Evolutionary conservation across 495 filamentous ascomycete species (phyloP).

Genomic region (Echria macrotheca): DNA sequence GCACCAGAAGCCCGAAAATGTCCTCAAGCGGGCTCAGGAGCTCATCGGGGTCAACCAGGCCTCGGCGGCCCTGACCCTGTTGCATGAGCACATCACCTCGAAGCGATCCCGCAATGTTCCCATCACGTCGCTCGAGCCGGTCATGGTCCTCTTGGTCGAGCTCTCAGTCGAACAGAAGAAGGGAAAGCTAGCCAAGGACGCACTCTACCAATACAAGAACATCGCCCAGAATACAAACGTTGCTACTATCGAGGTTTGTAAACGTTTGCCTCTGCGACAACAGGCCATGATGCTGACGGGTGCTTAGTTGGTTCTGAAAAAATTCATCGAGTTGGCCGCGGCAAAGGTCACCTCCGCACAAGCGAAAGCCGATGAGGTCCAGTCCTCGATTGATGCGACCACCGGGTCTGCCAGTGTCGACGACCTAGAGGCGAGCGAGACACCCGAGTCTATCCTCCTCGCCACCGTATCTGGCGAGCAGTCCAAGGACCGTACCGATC

Average conservation of each 20-base stretch:
- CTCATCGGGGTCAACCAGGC: conserved; percentile 95
- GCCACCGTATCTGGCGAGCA: conserved; percentile 98
- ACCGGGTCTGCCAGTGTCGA: conserved; percentile 63
- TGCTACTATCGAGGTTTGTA: conserved; percentile 81
- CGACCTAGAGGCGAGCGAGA: conserved; percentile 94
- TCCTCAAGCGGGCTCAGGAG: conserved; percentile 96
- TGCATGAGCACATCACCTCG: conserved; percentile 98
- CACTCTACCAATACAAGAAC: conserved; percentile 98
- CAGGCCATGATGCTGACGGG: conserved; percentile 22
- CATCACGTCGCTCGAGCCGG: conserved; percentile 92
- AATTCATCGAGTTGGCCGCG: conserved; percentile 95
- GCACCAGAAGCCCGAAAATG: conserved; percentile 97
- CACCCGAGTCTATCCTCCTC: conserved; percentile 94
- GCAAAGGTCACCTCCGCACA: conserved; percentile 95
- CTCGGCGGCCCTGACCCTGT: conserved; percentile 82
- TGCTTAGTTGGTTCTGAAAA: conserved; percentile 77
- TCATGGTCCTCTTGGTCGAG: conserved; percentile 97
- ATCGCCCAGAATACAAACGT: conserved; percentile 98
- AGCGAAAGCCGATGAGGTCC: conserved; percentile 89
- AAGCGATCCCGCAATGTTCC: conserved; percentile 96
- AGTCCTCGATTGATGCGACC: conserved; percentile 77
- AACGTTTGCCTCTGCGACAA: background rate
- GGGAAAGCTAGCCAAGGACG: conserved; percentile 97
- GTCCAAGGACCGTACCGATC: conserved; percentile 91
- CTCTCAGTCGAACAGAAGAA: conserved; percentile 94